Evolutionary conservation across 2,329 filamentous ascomycete species (phyloP), one percentile per base, ranked within the genome.

Genomic region (Fonsecaea pedrosoi): DNA sequence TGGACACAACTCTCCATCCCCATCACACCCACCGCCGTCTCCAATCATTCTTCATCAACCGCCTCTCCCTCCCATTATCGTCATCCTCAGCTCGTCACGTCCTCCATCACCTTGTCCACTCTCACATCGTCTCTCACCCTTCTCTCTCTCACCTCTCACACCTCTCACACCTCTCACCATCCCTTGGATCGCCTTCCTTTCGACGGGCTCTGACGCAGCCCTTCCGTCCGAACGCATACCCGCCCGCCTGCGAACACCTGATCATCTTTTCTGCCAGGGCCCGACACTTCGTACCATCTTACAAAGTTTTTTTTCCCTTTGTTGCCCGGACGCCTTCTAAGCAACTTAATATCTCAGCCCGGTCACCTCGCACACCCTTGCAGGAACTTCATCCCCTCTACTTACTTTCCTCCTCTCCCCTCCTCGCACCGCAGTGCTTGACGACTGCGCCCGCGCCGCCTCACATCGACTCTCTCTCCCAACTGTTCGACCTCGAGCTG

Each of bases 41-140:
- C 64, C 65, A 67, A 72, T 70, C 64, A 69, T 63, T 45, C 69
- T 71, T 69, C 74, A 71, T 73, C 74, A 69, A 73, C 66, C 65
- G 56, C 61, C 48, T 64, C 63, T 62, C 71, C 66, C 63, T 69
- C 69, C 70, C 73, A 66, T 66, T 57, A 66, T 66, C 69, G 66
- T 70, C 61, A 68, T 67, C 65, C 61, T 71, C 72, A 70, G 71
- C 73, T 74, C 67, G 71, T 72, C 72, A 72, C 73, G 66, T 71
- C 55, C 60, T 70, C 69, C 71, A 73, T 70, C 68, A 69, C 70
- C 71, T 25, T 70, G 67, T 73, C 70, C 67, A 73, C 72, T 75
- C 74, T 73, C 64, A 65, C 66, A 56, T 67, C 62, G 68, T 65
- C 67, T 65, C 64, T 64, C 68, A 69, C 70, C 69, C 63, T 63